Evolutionary conservation across 108 stramenopile genomes (phyloP).

Genomic region (Aurantiochytrium sp.): DNA sequence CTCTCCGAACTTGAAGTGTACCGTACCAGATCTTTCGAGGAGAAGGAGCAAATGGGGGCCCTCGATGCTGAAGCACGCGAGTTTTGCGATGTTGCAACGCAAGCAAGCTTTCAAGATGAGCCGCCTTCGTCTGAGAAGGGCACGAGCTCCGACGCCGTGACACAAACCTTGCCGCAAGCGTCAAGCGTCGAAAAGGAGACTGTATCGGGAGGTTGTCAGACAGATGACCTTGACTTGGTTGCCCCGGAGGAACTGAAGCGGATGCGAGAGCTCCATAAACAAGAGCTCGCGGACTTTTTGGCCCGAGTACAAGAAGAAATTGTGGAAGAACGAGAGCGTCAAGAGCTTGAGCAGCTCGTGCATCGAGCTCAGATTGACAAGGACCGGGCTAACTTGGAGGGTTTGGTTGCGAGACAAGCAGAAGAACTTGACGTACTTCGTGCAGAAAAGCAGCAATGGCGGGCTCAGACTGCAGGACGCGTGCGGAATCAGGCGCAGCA

Average conservation of each 20-base stretch:
- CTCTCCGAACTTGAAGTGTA: neutral
- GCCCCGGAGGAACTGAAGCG: neutral
- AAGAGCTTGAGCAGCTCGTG: neutral
- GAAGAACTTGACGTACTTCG: neutral
- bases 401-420: neutral
- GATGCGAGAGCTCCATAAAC: neutral
- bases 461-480: too few species aligned
- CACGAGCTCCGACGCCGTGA: too few species aligned
- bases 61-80: neutral
- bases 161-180: too few species aligned
- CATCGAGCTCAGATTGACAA: neutral
- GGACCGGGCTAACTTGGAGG: neutral
- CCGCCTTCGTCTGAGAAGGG: too few species aligned
- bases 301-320: neutral
- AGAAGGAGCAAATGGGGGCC: neutral
- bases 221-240: neutral
- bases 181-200: too few species aligned
- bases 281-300: neutral
- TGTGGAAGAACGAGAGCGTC: neutral
- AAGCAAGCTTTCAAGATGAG: neutral
- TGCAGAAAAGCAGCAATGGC: neutral
- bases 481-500: neutral
- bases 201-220: neutral
- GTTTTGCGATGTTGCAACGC: neutral
- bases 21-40: neutral